Conservation (phyloP, 2,329 filamentous ascomycete species). For the Colletotrichum filicis region DNA sequence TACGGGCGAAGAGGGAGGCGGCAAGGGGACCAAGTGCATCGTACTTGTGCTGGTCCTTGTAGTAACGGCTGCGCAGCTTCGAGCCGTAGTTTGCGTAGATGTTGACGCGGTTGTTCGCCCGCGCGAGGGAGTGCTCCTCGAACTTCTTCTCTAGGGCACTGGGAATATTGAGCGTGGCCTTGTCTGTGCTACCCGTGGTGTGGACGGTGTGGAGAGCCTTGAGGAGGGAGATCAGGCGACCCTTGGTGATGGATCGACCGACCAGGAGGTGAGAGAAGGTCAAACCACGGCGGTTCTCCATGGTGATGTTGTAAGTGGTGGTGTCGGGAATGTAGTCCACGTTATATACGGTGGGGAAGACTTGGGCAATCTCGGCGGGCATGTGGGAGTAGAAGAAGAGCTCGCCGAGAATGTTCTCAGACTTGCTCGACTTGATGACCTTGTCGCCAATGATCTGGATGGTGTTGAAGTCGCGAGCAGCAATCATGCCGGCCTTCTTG, state of each 20-base stretch:
- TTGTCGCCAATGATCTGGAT: conserved; percentile 44
- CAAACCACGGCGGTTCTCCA: conserved; percentile 43
- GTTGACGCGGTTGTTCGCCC: conserved; percentile 38
- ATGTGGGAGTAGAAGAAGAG: conserved; percentile 47
- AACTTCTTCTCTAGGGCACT: conserved; percentile 39
- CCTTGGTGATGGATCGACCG: conserved; percentile 44
- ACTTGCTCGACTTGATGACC: conserved; percentile 45
- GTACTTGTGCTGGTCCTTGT: conserved; percentile 37
- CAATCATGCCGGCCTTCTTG: conserved; percentile 42
- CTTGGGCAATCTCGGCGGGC: conserved; percentile 37
- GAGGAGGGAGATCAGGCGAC: conserved; percentile 41
- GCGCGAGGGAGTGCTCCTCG: conserved; percentile 36
- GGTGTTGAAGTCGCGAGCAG: conserved; percentile 44
- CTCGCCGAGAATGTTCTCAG: conserved; percentile 44
- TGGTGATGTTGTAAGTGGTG: conserved; percentile 41
- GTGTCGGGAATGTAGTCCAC: conserved; percentile 42
- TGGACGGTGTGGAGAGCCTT: conserved; percentile 40
- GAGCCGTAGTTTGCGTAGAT: conserved; percentile 42
- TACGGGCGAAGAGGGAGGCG: conserved; percentile 38
- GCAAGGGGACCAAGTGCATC: conserved; percentile 40
- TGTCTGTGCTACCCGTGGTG: conserved; percentile 35
- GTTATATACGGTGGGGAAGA: conserved; percentile 40
- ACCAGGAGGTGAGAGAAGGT: conserved; percentile 44
- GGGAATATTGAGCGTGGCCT: conserved; percentile 38
- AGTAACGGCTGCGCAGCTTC: conserved; percentile 40